Conservation (phyloP, 2,329 filamentous ascomycete species). For the Xylariaceae sp. region DNA sequence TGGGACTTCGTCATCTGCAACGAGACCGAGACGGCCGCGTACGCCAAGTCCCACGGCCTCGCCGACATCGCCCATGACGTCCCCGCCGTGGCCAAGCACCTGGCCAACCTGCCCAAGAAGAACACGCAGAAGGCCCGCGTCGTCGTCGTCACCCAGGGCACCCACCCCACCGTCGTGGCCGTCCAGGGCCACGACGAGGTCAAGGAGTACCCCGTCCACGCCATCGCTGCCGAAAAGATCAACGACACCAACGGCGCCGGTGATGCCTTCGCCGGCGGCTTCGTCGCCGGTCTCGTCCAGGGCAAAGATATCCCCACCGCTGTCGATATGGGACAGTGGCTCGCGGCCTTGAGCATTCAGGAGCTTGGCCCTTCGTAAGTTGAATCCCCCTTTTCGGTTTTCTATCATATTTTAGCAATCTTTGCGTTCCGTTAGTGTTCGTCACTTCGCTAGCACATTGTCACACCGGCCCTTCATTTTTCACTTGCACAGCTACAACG, state of each 20-base stretch:
- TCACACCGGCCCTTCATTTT: too few species aligned
- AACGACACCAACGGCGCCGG: constrained; percentile 96
- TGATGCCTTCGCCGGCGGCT: constrained; percentile 93
- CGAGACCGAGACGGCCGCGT: constrained; percentile 87
- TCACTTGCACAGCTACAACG: too few species aligned
- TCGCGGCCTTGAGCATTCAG: constrained; percentile 88
- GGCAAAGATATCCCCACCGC: constrained; percentile 72
- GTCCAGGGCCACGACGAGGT: constrained; percentile 64
- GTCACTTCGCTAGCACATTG: too few species aligned
- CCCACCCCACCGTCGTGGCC: constrained; percentile 81
- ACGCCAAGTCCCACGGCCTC: constrained; percentile 62
- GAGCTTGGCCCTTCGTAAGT: constrained; percentile 94
- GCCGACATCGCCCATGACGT: constrained; percentile 52
- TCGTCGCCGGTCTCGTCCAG: constrained; percentile 82
- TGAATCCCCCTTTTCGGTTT: constrained; percentile 9
- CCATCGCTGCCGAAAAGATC: constrained; percentile 72
- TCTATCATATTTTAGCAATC: constrained; percentile 5
- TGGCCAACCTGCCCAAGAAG: constrained; percentile 87
- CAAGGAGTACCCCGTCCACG: constrained; percentile 74
- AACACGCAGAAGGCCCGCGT: constrained; percentile 78
- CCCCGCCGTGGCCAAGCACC: constrained; percentile 74
- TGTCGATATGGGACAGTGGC: constrained; percentile 94
- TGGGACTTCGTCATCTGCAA: constrained; percentile 97
- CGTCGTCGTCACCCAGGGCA: constrained; percentile 93
- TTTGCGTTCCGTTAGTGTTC: too few species aligned